A percentile compares a stretch with the other conserved stretches of the same genome.
Conservation (phyloP, 805 yeast genomes). For the Starmerella potacharoeniae region DNA sequence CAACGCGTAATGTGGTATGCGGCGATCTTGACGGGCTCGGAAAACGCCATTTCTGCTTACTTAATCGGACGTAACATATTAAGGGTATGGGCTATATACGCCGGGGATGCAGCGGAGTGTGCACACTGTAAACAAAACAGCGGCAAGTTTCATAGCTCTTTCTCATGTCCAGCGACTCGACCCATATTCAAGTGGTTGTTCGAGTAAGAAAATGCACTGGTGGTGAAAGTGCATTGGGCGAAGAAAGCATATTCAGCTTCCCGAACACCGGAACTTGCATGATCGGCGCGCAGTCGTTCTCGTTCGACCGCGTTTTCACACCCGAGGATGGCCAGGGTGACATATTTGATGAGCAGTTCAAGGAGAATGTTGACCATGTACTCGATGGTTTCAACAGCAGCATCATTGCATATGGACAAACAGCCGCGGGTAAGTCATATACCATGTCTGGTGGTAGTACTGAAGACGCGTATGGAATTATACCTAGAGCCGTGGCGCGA, state of each 20-base stretch:
- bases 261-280: not conserved
- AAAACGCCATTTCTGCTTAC: not conserved
- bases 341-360: constrained; percentile 47
- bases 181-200: constrained; percentile 1
- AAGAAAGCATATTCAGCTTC: not conserved
- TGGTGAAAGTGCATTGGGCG: not conserved
- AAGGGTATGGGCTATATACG: too few species aligned
- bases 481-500: constrained; percentile 60
- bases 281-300: constrained; percentile 29
- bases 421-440: constrained; percentile 64
- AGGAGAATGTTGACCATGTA: constrained; percentile 53
- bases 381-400: constrained; percentile 67
- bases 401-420: constrained; percentile 67
- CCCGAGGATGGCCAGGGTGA: constrained; percentile 42
- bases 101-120: too few species aligned
- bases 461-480: constrained; percentile 40
- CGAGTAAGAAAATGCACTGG: not conserved
- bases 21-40: not conserved
- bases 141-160: not conserved
- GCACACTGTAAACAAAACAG: not conserved
- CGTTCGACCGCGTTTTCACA: constrained; percentile 56
- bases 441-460: constrained; percentile 56
- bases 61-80: not conserved
- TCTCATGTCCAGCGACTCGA: not conserved
- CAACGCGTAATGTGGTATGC: not conserved